Conservation (phyloP, 2,329 filamentous ascomycete species). For the Venturiaceae sp. region DNA sequence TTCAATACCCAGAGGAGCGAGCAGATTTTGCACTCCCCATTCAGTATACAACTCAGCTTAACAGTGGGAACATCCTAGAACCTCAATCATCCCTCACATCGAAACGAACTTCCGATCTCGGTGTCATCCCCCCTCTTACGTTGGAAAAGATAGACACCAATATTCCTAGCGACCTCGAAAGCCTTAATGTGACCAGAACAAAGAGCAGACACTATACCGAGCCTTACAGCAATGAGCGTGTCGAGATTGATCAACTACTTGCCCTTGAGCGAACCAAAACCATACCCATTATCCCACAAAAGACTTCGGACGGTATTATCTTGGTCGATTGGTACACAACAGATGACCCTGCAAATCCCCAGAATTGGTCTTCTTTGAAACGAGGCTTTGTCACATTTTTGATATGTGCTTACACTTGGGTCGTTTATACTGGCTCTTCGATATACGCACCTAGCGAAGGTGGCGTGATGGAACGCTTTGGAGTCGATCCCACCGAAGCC, state of each 20-base stretch:
- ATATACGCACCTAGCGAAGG: conserved; percentile 39
- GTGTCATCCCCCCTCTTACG: neutral
- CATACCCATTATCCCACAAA: conserved; percentile 38
- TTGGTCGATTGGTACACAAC: conserved; percentile 37
- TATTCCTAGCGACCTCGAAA: neutral
- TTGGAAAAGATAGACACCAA: neutral
- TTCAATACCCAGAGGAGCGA: conserved; percentile 35
- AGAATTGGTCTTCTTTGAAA: neutral
- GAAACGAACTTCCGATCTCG: neutral
- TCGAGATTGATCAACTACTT: conserved; percentile 27
- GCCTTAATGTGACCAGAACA: neutral
- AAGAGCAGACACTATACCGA: neutral
- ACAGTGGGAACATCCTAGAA: neutral
- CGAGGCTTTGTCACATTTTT: neutral
- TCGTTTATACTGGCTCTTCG: conserved; percentile 41
- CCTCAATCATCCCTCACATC: neutral
- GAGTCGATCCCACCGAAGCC: conserved; percentile 33
- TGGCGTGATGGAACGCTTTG: conserved; percentile 31
- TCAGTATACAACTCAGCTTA: neutral
- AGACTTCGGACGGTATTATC: conserved; percentile 40
- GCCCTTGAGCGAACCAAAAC: conserved; percentile 36
- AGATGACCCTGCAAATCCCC: neutral
- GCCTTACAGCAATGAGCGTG: conserved; percentile 20
- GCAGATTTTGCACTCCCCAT: conserved; percentile 10
- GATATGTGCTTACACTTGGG: conserved; percentile 28